Evolutionary conservation across 1,284 basidiomycete genomes (phyloP).

Genomic region (Melampsora allii-populina): DNA sequence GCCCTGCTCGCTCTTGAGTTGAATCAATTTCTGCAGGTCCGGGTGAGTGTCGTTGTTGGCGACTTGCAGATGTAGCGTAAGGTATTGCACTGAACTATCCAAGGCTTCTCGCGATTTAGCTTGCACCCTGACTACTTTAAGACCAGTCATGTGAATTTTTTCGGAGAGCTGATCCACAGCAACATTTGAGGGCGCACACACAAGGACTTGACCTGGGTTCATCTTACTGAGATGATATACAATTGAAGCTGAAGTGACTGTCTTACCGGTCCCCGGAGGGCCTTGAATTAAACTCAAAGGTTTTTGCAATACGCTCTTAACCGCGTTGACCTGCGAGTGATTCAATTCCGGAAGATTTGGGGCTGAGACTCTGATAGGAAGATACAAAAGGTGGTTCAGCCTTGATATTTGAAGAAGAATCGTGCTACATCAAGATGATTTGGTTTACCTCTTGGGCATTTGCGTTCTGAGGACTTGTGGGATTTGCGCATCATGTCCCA

Average conservation of each 20-base stretch:
- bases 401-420: not conserved
- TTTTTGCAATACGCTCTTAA: constrained; percentile 97
- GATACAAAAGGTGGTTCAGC: not conserved
- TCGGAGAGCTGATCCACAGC: constrained; percentile 98
- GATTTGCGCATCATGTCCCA: constrained; percentile 84
- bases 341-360: constrained; percentile 97
- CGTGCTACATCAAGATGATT: not conserved
- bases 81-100: constrained; percentile 85
- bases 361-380: constrained; percentile 69
- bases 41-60: constrained; percentile 84
- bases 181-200: constrained; percentile 98
- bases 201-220: constrained; percentile 98
- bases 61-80: constrained; percentile 96
- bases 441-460: constrained; percentile 75
- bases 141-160: constrained; percentile 93
- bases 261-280: constrained; percentile 98
- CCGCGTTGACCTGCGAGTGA: constrained; percentile 98
- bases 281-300: constrained; percentile 98
- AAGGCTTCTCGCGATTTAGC: constrained; percentile 97
- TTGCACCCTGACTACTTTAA: constrained; percentile 95
- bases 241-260: constrained; percentile 98
- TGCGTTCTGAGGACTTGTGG: constrained; percentile 76
- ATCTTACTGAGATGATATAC: constrained; percentile 99
- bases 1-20: constrained; percentile 95
- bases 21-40: constrained; percentile 94